Percentiles rank a stretch among this genome's conserved stretches.
phyloP scores from a whole-genome alignment of 208 protist genomes.

The Ichthyophonus hoferi region DNA sequence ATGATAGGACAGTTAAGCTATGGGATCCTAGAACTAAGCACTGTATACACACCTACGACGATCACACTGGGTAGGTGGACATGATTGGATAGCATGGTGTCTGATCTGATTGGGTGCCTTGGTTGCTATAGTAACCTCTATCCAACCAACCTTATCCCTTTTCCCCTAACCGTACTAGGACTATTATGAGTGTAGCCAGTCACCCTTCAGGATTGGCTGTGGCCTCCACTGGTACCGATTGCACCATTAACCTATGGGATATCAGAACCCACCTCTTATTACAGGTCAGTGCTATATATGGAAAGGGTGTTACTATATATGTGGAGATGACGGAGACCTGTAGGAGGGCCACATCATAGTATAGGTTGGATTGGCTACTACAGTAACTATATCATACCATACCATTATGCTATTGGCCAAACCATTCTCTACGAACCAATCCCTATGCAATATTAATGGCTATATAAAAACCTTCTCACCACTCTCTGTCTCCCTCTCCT shows the following conservation, averaged over 20 bases:
- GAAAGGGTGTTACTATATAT: too few relatives aligned
- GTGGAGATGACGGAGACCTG: too few relatives aligned
- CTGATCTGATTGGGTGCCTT: not conserved
- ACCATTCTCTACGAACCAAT: too few relatives aligned
- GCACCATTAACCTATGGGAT: constrained; percentile 71
- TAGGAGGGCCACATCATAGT: too few relatives aligned
- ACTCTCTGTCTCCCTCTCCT: constrained; percentile 48
- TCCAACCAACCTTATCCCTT: not conserved
- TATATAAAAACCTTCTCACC: too few relatives aligned
- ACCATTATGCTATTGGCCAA: too few relatives aligned
- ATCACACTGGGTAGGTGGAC: constrained; percentile 46
- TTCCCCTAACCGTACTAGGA: not conserved
- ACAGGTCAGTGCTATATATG: too few relatives aligned
- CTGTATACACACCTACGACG: constrained; percentile 62
- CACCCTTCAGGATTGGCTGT: constrained; percentile 62
- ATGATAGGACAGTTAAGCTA: constrained; percentile 70
- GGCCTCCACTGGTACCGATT: constrained; percentile 50
- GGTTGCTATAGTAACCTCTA: not conserved
- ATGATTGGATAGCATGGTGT: not conserved
- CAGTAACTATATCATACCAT: too few relatives aligned
- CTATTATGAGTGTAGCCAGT: constrained; percentile 58
- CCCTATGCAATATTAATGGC: too few relatives aligned
- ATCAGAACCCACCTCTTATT: constrained; percentile 48
- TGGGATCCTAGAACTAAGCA: constrained; percentile 56
- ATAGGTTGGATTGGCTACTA: too few relatives aligned